phyloP scores from a whole-genome alignment of 78 protist genomes.

The Dictyostelium purpureum region DNA sequence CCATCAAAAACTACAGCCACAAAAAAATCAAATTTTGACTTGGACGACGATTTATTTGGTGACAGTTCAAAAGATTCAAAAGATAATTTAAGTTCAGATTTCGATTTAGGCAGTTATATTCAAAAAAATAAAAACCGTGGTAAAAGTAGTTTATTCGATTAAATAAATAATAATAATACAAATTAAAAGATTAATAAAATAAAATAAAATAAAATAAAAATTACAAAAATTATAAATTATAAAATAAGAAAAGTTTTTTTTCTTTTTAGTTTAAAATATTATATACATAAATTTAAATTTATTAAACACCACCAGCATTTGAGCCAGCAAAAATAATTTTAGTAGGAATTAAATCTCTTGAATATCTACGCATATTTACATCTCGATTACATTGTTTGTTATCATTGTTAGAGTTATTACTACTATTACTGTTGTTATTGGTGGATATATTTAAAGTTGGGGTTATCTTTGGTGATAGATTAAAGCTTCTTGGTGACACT shows the following conservation, averaged over 20 bases:
- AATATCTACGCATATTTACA: constrained; percentile 17
- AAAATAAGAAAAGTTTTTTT: too few species aligned
- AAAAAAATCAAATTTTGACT: neutral
- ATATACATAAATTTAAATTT: too few species aligned
- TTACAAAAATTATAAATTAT: too few species aligned
- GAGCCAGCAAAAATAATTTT: too few species aligned
- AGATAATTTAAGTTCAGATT: constrained; percentile 15
- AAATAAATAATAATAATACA: neutral
- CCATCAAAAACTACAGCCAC: neutral
- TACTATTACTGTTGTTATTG: neutral
- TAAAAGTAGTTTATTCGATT: constrained; percentile 48
- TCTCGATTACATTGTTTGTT: too few species aligned
- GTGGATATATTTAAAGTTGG: neutral
- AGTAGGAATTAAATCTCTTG: constrained; percentile 26
- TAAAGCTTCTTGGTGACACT: neutral
- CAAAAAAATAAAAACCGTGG: constrained; percentile 16
- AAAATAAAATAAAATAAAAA: too few species aligned
- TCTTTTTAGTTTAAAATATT: too few species aligned
- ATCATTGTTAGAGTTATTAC: neutral
- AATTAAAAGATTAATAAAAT: too few species aligned
- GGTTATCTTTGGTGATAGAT: neutral
- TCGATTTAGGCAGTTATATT: constrained; percentile 39
- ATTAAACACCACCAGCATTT: too few species aligned
- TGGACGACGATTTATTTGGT: constrained; percentile 45
- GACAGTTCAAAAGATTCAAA: neutral